Conservation (phyloP, 768 basidiomycete genomes). For the Amanita fuliginea region DNA sequence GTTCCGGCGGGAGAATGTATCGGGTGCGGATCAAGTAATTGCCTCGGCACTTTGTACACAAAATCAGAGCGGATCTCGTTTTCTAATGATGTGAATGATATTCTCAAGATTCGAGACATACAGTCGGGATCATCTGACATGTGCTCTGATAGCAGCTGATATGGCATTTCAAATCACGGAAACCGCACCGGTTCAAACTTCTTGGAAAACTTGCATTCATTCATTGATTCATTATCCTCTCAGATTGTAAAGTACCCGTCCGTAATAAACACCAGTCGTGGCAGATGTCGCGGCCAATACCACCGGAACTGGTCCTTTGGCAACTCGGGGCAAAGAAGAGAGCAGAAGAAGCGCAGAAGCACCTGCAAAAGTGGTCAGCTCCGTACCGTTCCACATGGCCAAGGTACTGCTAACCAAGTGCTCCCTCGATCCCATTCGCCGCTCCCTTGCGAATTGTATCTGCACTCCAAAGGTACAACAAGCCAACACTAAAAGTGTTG, state of each 20-base stretch:
- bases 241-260: slow-evolving; percentile 39
- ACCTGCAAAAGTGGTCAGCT: slow-evolving; percentile 26
- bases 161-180: no score
- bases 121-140: no score
- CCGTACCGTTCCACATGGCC: neutral
- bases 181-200: no score
- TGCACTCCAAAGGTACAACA: slow-evolving; percentile 72
- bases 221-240: slow-evolving; percentile 10
- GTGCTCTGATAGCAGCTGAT: no score
- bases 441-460: slow-evolving; percentile 65
- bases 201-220: neutral
- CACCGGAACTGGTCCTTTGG: slow-evolving; percentile 67
- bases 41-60: no score
- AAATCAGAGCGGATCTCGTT: no score
- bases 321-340: slow-evolving; percentile 61
- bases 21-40: no score
- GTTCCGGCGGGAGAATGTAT: no score
- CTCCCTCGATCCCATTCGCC: slow-evolving; percentile 65
- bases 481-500: slow-evolving; percentile 46
- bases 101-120: no score
- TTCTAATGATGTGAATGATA: no score
- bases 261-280: slow-evolving; percentile 57
- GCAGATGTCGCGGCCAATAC: slow-evolving; percentile 53
- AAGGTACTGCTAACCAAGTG: slow-evolving; percentile 47
- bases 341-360: slow-evolving; percentile 67